These are phyloP conservation scores for Xylariales sp. DNA, from an alignment of 2,329 filamentous ascomycete species.

Conservation along the genomic window DNA sequence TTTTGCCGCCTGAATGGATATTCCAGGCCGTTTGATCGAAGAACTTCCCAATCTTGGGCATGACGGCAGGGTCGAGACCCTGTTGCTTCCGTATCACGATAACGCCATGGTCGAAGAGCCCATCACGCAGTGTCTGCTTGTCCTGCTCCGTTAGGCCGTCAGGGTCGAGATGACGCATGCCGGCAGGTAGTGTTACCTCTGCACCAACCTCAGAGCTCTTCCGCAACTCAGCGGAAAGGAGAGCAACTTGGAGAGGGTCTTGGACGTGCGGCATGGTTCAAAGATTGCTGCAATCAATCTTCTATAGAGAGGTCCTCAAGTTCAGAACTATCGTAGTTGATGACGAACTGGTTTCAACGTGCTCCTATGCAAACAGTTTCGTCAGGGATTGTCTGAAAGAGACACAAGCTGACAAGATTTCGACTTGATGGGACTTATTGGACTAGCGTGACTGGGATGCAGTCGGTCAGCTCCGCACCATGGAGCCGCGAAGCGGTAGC, in stretches of 20 bases:
- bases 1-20: neutral
- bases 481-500: too few species aligned
- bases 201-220: neutral
- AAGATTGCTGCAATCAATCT: too few species aligned
- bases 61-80: neutral
- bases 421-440: too few species aligned
- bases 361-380: neutral
- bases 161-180: neutral
- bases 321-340: neutral
- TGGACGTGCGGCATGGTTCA: neutral
- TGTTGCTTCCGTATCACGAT: constrained; percentile 3
- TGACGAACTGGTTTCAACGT: neutral
- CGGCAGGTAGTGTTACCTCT: neutral
- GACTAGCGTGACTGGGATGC: neutral
- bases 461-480: too few species aligned
- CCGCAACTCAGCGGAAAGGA: neutral
- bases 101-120: constrained; percentile 3
- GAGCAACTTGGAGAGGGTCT: neutral
- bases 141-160: neutral
- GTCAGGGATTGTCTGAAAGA: too few species aligned
- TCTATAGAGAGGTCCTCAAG: neutral
- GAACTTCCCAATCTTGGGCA: neutral
- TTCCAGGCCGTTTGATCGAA: constrained; percentile 1
- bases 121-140: neutral
- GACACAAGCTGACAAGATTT: too few species aligned